These are phyloP conservation scores for Colletotrichum musicola DNA, from an alignment of 2,329 filamentous ascomycete genomes.

Conservation along the genomic window DNA sequence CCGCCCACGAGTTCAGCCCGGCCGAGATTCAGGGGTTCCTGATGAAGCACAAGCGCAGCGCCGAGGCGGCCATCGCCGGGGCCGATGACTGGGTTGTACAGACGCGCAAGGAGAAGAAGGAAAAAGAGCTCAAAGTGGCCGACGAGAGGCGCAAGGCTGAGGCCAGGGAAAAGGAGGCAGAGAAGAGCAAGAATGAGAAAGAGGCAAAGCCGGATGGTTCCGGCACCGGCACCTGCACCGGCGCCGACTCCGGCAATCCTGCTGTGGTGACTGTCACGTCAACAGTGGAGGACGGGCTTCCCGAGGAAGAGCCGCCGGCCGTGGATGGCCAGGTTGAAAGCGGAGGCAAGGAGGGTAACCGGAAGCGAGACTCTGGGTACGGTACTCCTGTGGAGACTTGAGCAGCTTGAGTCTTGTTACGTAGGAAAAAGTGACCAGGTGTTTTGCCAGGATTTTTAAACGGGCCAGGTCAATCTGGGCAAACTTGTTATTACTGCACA, in stretches of 20 bases:
- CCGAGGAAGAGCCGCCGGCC: conserved; percentile 12
- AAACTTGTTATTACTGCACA: no score
- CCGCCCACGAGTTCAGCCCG: conserved; percentile 68
- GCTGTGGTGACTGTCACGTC: conserved; percentile 1
- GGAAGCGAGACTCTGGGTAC: conserved; percentile 41
- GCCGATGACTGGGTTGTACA: conserved; percentile 63
- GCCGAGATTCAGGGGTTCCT: conserved; percentile 72
- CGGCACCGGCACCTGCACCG: conserved; percentile 4
- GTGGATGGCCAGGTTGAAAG: conserved; percentile 44
- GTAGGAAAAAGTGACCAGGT: not conserved
- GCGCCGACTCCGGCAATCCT: conserved; percentile 1
- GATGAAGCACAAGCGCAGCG: conserved; percentile 67
- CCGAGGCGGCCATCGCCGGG: conserved; percentile 60
- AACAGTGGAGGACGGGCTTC: not conserved
- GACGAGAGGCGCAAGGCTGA: conserved; percentile 56
- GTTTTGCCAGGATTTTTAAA: not conserved
- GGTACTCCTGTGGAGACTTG: conserved; percentile 37
- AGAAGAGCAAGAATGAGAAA: conserved; percentile 48
- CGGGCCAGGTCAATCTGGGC: no score
- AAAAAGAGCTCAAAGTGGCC: conserved; percentile 57
- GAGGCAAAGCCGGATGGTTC: conserved; percentile 39
- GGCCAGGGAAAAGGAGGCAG: conserved; percentile 51
- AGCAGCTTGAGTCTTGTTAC: not conserved
- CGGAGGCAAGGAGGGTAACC: conserved; percentile 45
- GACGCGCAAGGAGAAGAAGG: conserved; percentile 62